Evolutionary conservation across 2,329 filamentous ascomycete genomes (phyloP), one percentile per base, ranked within the genome.

Genomic region (Penicillium hesseltinei): DNA sequence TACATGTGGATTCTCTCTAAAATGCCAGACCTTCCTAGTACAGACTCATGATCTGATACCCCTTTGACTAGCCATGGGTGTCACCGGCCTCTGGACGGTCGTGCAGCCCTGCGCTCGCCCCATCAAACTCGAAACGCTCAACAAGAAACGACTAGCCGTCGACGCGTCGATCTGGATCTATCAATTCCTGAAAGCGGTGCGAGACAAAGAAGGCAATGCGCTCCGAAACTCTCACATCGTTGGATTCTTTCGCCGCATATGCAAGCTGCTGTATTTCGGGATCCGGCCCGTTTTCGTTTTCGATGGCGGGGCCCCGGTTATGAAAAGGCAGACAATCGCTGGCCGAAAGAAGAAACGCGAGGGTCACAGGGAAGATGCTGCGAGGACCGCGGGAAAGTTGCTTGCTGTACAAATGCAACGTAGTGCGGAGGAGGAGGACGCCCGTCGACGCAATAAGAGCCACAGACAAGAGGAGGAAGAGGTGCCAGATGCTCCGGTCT

Each of bases 91-190:
- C 64, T 99, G 94, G 94, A 93, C 91, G 62, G 91, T 99, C 51
- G 82, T 97, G 63, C 91, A 96, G 77, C 94, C 94, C 45, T 97
- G 92, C 72, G 94, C 94, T 47, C 89, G 94, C 38, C 95, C 94
- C 21, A 96, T 95, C 62, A 97, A 96, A 75, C 88, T 99, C 67
- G 92, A 95, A 68, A 96, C 93, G 15, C 86, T 99, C 59, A 97
- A 97, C 75, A 91, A 90, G 66, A 97, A 96, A 78, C 91, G 94
- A 17, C 88, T 99, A 49, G 95, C 94, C 46, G 91, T 99, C 65
- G 94, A 99, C 77, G 94, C 95, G 57, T 97, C 92, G 13, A 99
- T 99, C 73, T 99, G 94, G 94, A 97, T 99, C 68, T 99, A 99
- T 81, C 94, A 99, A 72, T 99, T 99, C 71, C 86, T 99, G 68